phyloP scores from a whole-genome alignment of 768 basidiomycete genomes.

The Suillus fuscotomentosus region DNA sequence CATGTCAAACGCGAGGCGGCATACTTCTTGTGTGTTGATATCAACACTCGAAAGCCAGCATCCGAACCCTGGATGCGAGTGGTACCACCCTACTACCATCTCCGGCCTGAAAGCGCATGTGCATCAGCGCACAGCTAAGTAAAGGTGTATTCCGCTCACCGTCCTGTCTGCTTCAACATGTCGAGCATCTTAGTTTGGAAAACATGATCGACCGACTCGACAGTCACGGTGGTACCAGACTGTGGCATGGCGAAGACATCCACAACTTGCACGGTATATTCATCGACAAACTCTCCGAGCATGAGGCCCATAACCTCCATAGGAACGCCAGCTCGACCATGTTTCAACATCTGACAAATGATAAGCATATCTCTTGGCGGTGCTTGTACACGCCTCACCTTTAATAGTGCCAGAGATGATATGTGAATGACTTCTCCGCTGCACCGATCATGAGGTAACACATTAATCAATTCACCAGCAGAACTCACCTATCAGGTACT shows the following conservation, averaged over 20 bases:
- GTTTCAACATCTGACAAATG: conserved; percentile 89
- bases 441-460: conserved; percentile 5
- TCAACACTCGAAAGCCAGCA: conserved; percentile 99
- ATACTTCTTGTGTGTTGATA: conserved; percentile 96
- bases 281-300: conserved; percentile 98
- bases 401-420: conserved; percentile 93
- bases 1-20: conserved; percentile 14
- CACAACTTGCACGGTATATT: conserved; percentile 91
- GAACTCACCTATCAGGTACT: conserved; percentile 73
- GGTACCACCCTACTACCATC: conserved; percentile 99
- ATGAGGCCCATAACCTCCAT: conserved; percentile 99
- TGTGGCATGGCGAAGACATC: conserved; percentile 99
- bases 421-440: conserved; percentile 97
- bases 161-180: conserved; percentile 98
- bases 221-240: conserved; percentile 94
- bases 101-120: conserved; percentile 63
- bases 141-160: conserved; percentile 48
- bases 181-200: conserved; percentile 99
- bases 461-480: conserved; percentile 6
- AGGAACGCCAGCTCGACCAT: conserved; percentile 96
- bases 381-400: conserved; percentile 50
- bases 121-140: conserved; percentile 3
- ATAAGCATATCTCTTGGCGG: conserved; percentile 4
- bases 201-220: conserved; percentile 98
- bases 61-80: conserved; percentile 99